Evolutionary conservation across 148 eudicot species (phyloP), one percentile per base, ranked within the genome.

Genomic region (Silene latifolia): DNA sequence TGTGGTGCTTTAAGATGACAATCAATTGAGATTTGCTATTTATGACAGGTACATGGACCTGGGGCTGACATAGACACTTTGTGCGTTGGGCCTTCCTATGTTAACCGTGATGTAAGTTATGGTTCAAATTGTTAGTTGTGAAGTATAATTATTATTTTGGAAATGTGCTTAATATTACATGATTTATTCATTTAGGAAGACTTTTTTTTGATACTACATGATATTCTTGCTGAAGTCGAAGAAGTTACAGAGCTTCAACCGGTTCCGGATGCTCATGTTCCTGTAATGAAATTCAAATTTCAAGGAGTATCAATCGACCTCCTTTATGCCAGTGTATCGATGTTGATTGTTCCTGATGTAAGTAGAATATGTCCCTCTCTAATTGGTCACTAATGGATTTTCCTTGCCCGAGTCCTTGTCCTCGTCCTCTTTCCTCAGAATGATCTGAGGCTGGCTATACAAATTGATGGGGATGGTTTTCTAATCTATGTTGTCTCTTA

Each of bases 261-360:
- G n/a, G 90, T 93, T 63, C 90, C 96, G 8, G 93, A 89, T 84
- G 98, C 98, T 73, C 93, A 90, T 83, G 96, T 93, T 62, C 98
- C 98, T 67, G 92, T 90, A 8, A 89, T 93, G 96, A 90, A 83
- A 76, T 89, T 93, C 79, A 93, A 93, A 83, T 85, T 90, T 73
- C 82, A 88, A 69, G 98, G 98, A 56, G 82, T 93, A 35, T 85
- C 98, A 48, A 81, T 93, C 71, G 98, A 93, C 82, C 93, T 90
- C 67, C 87, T 93, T 20, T 93, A 90, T 79, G 96, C 98, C 44
- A 87, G 96, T 76, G 82, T 88, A 53, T 89, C 96, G 5, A 83
- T 82, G 75, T 80, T 90, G 89, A 83, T 93, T 47, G 83, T 90
- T 71, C 96, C 98, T 58, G 91, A 93, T 82, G 98, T 88, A 90